Base-by-base conservation (phyloP, 2,329 filamentous ascomycete genomes). In the Phaeosphaeria sp. region DNA sequence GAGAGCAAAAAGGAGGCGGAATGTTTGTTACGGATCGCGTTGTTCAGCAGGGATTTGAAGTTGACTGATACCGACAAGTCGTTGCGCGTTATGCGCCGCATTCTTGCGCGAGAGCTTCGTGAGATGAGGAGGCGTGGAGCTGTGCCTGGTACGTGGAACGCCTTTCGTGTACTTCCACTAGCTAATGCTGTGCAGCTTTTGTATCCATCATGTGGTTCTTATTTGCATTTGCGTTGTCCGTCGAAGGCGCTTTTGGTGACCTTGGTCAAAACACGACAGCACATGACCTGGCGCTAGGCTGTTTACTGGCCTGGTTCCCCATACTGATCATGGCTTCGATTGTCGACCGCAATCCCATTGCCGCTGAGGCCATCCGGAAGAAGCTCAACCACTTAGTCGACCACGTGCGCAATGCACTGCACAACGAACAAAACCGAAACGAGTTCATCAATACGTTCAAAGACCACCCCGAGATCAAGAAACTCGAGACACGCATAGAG, bases 231-330 rank as follows among this genome's bases (percentile, higher is more conserved):
- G 74, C 65, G 0, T 68, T 79, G 15, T 77, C 74, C 1, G 76
- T 79, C 15, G 69, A 78, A 59, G 63, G 69, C 6, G 74, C 77
- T 0, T 78, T 79, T 40, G 70, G 65, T 1, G 60, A 69, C 5
- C 49, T 79, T 0, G 80, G 80, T 1, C 59, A 74, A 11, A 79
- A 80, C 36, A 69, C 77, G 2, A 78, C 76, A 1, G 79, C 81
- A 0, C 80, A 82, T 49, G 77, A 80, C 53, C 72, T 83, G 0
- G 77, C 80, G 1, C 59, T 83, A 0, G 81, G 81, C 2, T 65
- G 80, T 33, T 53, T 82, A 4, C 69, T 82, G 3, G 74, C 77
- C 5, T 83, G 80, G 81, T 71, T 83, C 2, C 80, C 81, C 0
- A 68, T 82, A 7, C 61, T 83, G 6, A 78, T 82, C 33, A 66